Base-by-base conservation (phyloP, 2,329 filamentous ascomycete species). In the Claviceps fusiformis region DNA sequence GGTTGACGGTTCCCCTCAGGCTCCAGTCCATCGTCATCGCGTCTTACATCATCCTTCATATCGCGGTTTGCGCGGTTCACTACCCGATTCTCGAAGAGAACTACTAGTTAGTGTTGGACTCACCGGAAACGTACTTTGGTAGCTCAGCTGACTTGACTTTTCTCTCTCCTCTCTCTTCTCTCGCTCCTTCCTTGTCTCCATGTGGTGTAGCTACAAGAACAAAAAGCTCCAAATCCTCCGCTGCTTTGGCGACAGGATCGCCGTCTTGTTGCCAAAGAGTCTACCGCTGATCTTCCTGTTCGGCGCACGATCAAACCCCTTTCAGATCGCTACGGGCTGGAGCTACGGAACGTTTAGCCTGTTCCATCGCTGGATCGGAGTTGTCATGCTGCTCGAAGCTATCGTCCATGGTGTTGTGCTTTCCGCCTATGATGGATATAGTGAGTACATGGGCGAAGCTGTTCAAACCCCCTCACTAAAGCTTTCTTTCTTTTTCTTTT, bases 281-380 rank as follows among this genome's bases (percentile, higher is more conserved):
- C 68, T 85, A 9, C 78, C 80, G 1, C 62, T 83, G 15, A 62
- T 84, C 0, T 84, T 80, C 76, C 65, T 85, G 0, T 85, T 86
- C 59, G 78, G 75, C 1, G 76, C 76, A 56, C 73, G 83, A 33
- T 85, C 85, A 59, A 83, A 85, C 58, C 66, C 79, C 0, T 70
- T 85, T 37, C 68, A 83, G 46, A 81, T 77, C 75, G 63, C 78
- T 1, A 85, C 82, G 0, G 82, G 82, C 1, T 86, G 82, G 81
- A 78, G 76, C 29, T 85, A 81, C 61, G 72, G 74, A 7, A 80
- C 78, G 0, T 85, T 80, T 60, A 85, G 79, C 60, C 71, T 78
- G 35, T 84, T 84, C 56, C 82, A 86, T 66, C 76, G 82, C 9
- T 80, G 79, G 70, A 71, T 82, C 10, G 82, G 82, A 2, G 70